Percentiles rank a stretch among this genome's conserved stretches.
phyloP scores from a whole-genome alignment of 176 grass and related monocot genomes.

The Phyllostachys edulis region DNA sequence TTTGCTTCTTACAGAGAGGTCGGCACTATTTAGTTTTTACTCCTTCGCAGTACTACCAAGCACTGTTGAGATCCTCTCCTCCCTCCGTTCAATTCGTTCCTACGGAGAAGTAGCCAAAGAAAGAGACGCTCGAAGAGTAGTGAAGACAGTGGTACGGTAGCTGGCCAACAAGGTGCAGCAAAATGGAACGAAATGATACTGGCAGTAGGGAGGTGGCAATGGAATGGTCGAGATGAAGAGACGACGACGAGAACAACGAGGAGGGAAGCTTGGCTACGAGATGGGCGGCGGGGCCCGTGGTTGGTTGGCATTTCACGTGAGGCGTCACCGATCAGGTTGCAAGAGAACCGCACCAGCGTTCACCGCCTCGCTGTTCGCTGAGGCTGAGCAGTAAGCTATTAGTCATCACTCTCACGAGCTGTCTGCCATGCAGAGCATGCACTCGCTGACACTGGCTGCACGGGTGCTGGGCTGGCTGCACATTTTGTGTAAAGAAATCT shows the following conservation, averaged over 20 bases:
- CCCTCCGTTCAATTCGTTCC: background rate
- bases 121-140: background rate
- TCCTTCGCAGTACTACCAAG: background rate
- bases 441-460: background rate
- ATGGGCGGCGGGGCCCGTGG: background rate
- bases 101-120: too few relatives aligned
- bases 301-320: slow-evolving; percentile 15
- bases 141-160: too few relatives aligned
- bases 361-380: background rate
- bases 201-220: background rate
- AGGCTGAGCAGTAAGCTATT: background rate
- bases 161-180: background rate
- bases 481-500: too few relatives aligned
- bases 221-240: background rate
- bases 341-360: background rate
- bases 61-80: background rate
- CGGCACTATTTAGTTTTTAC: background rate
- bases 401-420: background rate
- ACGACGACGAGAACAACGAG: background rate
- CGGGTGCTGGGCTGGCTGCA: too few relatives aligned
- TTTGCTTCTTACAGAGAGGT: background rate
- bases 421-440: background rate
- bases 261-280: background rate
- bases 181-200: background rate
- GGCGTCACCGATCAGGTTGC: background rate